Percentiles rank a stretch among this genome's conserved stretches.
phyloP scores from a whole-genome alignment of 1,139 yeast species.

The Casaregolazyma suthepensis region DNA sequence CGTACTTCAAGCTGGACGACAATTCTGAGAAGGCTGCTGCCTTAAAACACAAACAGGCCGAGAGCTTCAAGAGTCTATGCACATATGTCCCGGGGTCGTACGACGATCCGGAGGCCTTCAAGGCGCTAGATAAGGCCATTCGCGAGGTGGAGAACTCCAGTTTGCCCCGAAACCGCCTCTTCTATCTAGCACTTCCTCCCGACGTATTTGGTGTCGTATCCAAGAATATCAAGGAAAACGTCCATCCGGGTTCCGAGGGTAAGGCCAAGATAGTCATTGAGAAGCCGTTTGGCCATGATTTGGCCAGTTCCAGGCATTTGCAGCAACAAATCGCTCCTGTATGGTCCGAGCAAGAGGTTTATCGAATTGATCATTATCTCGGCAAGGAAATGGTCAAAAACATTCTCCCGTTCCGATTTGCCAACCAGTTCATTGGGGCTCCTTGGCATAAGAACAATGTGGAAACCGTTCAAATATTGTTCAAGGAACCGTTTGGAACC shows the following conservation, averaged over 20 bases:
- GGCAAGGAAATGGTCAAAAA: constrained; percentile 98
- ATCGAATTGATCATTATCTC: constrained; percentile 92
- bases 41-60: constrained; percentile 38
- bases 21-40: constrained; percentile 27
- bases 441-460: constrained; percentile 82
- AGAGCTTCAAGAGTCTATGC: constrained; percentile 58
- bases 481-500: constrained; percentile 96
- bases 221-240: constrained; percentile 58
- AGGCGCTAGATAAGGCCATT: constrained; percentile 48
- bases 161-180: constrained; percentile 51
- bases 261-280: constrained; percentile 81
- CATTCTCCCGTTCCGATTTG: constrained; percentile 80
- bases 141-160: constrained; percentile 50
- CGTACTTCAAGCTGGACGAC: constrained; percentile 55
- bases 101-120: constrained; percentile 70
- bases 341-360: constrained; percentile 85
- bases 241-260: constrained; percentile 60
- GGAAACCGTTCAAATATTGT: constrained; percentile 74
- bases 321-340: constrained; percentile 76
- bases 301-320: constrained; percentile 67
- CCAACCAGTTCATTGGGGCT: constrained; percentile 76
- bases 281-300: constrained; percentile 96
- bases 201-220: constrained; percentile 82
- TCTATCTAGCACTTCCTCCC: constrained; percentile 93
- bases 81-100: constrained; percentile 73